These are phyloP conservation scores for Mycena chlorophos DNA, from an alignment of 768 basidiomycete species.

Conservation along the genomic window DNA sequence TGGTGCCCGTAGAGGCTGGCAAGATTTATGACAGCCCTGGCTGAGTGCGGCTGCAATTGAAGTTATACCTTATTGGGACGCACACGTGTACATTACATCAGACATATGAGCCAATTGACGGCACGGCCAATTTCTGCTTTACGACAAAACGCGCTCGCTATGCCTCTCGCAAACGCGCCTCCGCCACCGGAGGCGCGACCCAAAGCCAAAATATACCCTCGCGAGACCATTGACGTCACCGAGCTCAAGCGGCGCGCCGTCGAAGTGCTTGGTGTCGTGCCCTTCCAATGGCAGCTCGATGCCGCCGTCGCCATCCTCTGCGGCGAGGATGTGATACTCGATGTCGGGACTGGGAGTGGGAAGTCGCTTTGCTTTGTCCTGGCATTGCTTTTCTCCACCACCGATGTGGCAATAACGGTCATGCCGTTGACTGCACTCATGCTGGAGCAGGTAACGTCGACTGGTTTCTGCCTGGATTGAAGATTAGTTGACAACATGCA, in stretches of 20 bases:
- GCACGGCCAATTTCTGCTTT: background rate
- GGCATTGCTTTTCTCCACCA: background rate
- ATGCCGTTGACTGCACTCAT: conserved; percentile 26
- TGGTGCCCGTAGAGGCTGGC: background rate
- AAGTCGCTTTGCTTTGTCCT: conserved; percentile 16
- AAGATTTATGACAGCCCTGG: background rate
- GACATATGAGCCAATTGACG: background rate
- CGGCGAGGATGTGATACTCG: conserved; percentile 25
- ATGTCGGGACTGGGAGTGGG: conserved; percentile 14
- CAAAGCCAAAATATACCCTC: background rate
- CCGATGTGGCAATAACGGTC: conserved; percentile 15
- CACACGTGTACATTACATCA: background rate
- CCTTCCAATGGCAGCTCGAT: conserved; percentile 25
- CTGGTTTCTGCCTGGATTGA: background rate
- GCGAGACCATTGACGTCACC: background rate
- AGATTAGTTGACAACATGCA: background rate
- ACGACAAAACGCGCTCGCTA: background rate
- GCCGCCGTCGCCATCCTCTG: conserved; percentile 20
- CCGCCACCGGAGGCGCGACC: background rate
- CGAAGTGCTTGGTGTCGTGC: background rate
- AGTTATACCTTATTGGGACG: background rate
- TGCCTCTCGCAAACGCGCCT: background rate
- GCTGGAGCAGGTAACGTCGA: conserved; percentile 22
- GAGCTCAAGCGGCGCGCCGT: background rate
- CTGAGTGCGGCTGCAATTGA: background rate